Evolutionary conservation across 2,329 filamentous ascomycete genomes (phyloP).

Genomic region (Aspergillus thermomutatus): DNA sequence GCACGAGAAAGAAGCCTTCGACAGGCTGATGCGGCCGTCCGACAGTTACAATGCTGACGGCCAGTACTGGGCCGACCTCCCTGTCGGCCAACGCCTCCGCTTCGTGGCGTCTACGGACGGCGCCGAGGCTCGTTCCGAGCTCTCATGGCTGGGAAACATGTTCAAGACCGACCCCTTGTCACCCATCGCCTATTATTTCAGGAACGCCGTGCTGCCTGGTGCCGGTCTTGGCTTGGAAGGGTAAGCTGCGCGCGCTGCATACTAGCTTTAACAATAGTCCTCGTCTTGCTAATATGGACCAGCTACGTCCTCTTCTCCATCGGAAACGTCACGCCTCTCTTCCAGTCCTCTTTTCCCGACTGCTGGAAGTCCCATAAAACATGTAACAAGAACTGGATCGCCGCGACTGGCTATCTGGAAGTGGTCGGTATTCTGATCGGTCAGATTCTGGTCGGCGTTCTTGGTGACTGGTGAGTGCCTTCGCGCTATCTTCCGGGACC

Average conservation of each 20-base stretch:
- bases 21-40: constrained; percentile 77
- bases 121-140: constrained; percentile 66
- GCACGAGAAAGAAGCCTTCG: constrained; percentile 64
- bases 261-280: background rate
- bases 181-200: constrained; percentile 78
- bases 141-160: constrained; percentile 67
- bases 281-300: background rate
- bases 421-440: constrained; percentile 93
- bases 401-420: constrained; percentile 84
- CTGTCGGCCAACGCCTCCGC: constrained; percentile 62
- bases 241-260: constrained; percentile 33
- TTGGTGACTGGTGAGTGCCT: constrained; percentile 60
- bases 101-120: constrained; percentile 76
- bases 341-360: constrained; percentile 67
- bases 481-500: background rate
- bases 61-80: constrained; percentile 89
- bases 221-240: constrained; percentile 88
- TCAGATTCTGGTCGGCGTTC: constrained; percentile 80
- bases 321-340: constrained; percentile 83
- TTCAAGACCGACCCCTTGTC: constrained; percentile 81
- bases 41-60: constrained; percentile 82
- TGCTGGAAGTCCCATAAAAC: constrained; percentile 70
- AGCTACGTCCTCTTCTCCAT: constrained; percentile 96
- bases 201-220: constrained; percentile 87
- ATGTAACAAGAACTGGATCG: constrained; percentile 77